Base-by-base conservation (phyloP, 2,329 filamentous ascomycete genomes). In the Exophiala spinifera region DNA sequence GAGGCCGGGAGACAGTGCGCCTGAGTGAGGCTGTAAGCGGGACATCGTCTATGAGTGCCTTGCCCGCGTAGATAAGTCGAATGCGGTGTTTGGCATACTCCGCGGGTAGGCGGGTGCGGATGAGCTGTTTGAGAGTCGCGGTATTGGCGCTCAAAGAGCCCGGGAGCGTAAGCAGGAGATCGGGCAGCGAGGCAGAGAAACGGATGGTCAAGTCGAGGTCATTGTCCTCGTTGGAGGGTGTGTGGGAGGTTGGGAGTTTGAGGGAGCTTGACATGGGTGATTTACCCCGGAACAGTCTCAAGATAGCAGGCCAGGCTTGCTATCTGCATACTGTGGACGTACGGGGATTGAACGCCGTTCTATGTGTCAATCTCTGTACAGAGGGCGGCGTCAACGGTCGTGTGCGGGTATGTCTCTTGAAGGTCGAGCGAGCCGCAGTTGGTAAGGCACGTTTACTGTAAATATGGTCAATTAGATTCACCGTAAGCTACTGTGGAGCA, bases 1-100 rank as follows among this genome's bases (percentile, higher is more conserved):
- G 81, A 11, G 59, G 57, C 3, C 54, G 54, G 0, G 82, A 79
- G 0, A 81, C 75, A 0, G 83, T 79, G 1, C 87, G 73, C 56
- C 82, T 84, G 44, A 97, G 77, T 1, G 86, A 87, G 33, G 79
- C 73, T 55, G 82, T 79, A 21, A 99, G 78, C 4, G 88, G 80
- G 8, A 82, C 79, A 33, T 77, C 74, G 69, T 96, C 91, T 61
- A 86, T 80, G 46, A 97, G 84, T 55, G 95, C 87, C 67, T 89
- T 91, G 58, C 94, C 94, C 47, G 89, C 83, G 70, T 96, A 85
- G 69, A 97, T 96, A 61, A 99, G 84, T 56, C 92, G 89, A 28
- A 97, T 82, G 33, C 90, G 87, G 59, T 83, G 84, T 39, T 81
- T 77, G 13, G 84, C 81, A 60, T 85, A 79, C 31, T 81, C 74